These are phyloP conservation scores for Chrysoporthe cubensis DNA, from an alignment of 2,329 filamentous ascomycete species.

Conservation along the genomic window DNA sequence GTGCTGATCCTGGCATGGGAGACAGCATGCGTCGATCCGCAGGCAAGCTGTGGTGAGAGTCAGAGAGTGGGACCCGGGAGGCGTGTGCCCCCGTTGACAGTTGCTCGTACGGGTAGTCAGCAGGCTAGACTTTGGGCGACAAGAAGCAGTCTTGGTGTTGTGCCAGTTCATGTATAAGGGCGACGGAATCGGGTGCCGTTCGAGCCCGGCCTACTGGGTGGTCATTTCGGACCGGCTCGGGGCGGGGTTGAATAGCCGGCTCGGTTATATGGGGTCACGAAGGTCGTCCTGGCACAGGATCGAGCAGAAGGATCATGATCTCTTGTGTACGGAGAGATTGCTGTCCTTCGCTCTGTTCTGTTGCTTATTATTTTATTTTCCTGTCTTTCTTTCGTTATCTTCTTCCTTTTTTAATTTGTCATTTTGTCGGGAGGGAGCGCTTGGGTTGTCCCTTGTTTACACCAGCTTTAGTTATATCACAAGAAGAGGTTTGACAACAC, in stretches of 20 bases:
- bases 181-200: background rate
- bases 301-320: too few species aligned
- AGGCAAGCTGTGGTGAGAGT: background rate
- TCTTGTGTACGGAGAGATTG: too few species aligned
- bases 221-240: background rate
- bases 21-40: background rate
- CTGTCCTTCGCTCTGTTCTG: too few species aligned
- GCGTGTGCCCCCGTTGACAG: background rate
- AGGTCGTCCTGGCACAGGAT: background rate
- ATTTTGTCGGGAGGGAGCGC: background rate
- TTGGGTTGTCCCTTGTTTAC: background rate
- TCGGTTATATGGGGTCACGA: constrained; percentile 8
- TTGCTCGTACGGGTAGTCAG: background rate
- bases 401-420: too few species aligned
- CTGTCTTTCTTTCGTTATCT: too few species aligned
- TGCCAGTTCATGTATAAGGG: background rate
- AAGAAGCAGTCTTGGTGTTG: background rate
- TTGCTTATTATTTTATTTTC: too few species aligned
- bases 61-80: too few species aligned
- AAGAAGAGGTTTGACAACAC: constrained; percentile 10
- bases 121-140: background rate
- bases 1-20: background rate
- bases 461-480: background rate
- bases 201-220: background rate
- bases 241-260: constrained; percentile 16